These are phyloP conservation scores for Rhizoctonia solani DNA, from an alignment of 1,284 basidiomycete genomes.

Conservation along the genomic window DNA sequence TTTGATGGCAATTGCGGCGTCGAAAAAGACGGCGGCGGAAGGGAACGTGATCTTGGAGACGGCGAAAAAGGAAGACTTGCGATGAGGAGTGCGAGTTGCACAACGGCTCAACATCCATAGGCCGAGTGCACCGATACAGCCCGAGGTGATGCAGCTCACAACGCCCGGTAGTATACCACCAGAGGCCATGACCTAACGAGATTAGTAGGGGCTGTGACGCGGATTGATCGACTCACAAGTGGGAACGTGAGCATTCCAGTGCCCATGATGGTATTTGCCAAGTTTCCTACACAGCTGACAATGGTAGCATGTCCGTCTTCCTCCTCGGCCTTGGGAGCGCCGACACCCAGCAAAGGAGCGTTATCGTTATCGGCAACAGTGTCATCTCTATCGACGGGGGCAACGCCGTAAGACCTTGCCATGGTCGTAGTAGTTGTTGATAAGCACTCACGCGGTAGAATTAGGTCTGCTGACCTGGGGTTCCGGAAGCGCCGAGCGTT, in stretches of 20 bases:
- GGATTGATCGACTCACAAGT: slow-evolving; percentile 62
- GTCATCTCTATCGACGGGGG: slow-evolving; percentile 16
- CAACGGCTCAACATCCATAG: slow-evolving; percentile 88
- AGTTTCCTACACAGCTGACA: slow-evolving; percentile 70
- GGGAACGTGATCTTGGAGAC: slow-evolving; percentile 86
- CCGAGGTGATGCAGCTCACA: slow-evolving; percentile 86
- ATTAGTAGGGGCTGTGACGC: slow-evolving; percentile 24
- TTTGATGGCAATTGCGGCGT: slow-evolving; percentile 93
- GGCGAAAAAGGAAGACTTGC: slow-evolving; percentile 83
- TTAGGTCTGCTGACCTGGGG: neutral
- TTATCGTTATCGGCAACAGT: slow-evolving; percentile 7
- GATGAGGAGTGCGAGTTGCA: slow-evolving; percentile 75
- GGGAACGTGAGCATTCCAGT: slow-evolving; percentile 87
- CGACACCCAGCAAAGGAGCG: slow-evolving; percentile 9
- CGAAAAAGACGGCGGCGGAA: slow-evolving; percentile 80
- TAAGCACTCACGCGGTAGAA: neutral
- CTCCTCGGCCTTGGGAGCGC: slow-evolving; percentile 5
- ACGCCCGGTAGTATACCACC: slow-evolving; percentile 86
- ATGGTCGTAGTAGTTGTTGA: neutral
- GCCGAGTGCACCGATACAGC: slow-evolving; percentile 78
- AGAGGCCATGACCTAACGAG: slow-evolving; percentile 75
- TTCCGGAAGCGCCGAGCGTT: slow-evolving; percentile 1
- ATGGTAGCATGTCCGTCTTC: slow-evolving; percentile 60
- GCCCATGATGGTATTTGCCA: slow-evolving; percentile 86
- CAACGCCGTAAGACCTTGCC: slow-evolving; percentile 17